Evolutionary conservation across 495 filamentous ascomycete genomes (phyloP).

Genomic region (Hypoxylon lenormandii): DNA sequence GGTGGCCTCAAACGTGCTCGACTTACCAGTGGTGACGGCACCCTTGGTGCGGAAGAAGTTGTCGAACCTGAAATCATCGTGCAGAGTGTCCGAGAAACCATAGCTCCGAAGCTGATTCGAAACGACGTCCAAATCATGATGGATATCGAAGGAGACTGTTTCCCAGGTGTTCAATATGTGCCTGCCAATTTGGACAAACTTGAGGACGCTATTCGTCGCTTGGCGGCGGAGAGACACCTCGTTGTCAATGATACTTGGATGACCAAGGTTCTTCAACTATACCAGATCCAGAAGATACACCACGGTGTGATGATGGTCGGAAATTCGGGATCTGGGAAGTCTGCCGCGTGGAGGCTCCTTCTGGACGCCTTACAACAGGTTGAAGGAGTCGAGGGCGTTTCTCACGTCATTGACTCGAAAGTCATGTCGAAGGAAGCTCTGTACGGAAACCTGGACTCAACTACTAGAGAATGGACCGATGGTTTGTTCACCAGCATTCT

Average conservation of each 20-base stretch:
- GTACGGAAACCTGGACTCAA: slow-evolving; percentile 94
- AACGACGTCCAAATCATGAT: slow-evolving; percentile 90
- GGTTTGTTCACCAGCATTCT: slow-evolving; percentile 97
- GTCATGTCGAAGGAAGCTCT: slow-evolving; percentile 99
- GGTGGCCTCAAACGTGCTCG: slow-evolving; percentile 92
- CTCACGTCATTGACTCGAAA: slow-evolving; percentile 97
- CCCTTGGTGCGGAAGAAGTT: slow-evolving; percentile 74
- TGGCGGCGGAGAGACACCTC: slow-evolving; percentile 82
- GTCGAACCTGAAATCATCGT: slow-evolving; percentile 98
- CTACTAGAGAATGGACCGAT: slow-evolving; percentile 97
- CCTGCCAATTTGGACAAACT: slow-evolving; percentile 85
- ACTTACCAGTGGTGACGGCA: slow-evolving; percentile 66
- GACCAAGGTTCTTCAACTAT: slow-evolving; percentile 93
- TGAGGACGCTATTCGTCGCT: slow-evolving; percentile 80
- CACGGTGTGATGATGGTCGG: slow-evolving; percentile 99
- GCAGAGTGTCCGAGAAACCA: slow-evolving; percentile 97
- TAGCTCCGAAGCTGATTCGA: slow-evolving; percentile 94
- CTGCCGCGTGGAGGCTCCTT: slow-evolving; percentile 92
- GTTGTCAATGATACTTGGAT: slow-evolving; percentile 95
- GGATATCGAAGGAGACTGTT: slow-evolving; percentile 82
- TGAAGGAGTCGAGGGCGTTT: slow-evolving; percentile 91
- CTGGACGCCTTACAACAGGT: slow-evolving; percentile 90
- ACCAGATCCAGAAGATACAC: slow-evolving; percentile 96
- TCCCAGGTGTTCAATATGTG: slow-evolving; percentile 92
- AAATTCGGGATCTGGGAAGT: slow-evolving; percentile 93